Evolutionary conservation across 768 basidiomycete species (phyloP), one percentile per base, ranked within the genome.

Genomic region (Fomitopsis serialis): DNA sequence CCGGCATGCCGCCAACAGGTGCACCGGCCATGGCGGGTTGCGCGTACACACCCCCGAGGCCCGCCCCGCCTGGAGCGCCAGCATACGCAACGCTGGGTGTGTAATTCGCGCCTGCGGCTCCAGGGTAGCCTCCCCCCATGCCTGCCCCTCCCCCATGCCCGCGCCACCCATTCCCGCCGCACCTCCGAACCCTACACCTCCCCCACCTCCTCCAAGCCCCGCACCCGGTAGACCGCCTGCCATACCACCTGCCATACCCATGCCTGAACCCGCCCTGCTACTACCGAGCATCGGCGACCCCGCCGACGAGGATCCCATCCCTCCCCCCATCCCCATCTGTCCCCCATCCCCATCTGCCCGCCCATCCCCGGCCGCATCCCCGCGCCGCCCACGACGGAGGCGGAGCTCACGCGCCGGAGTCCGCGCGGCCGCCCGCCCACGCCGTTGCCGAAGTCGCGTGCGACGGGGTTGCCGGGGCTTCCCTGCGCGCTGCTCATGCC

Each of bases 341-440:
- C 29, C 11, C 44, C 44, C 19, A n/a, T 45, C 3, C 44, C 44
- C 44, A 34, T 48, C 46, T 15, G 15, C n/a, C 46, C 46, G 12
- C 46, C 46, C 12, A 11, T 29, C 13, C 27, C 46, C n/a, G 25
- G 7, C 5, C 46, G 25, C 25, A 47, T 34, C 8, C 25, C 46
- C 5, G 25, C 46, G 5, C 15, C 37, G 37, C 37, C 37, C 6
- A 40, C 25, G 35, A 49, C 35, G 19, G 48, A 36, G 48, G 35
- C 48, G 5, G 48, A 49, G 13, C 29, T 36, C 48, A 40, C 48
- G 35, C 48, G 48, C 7, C 48, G 48, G n/a, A 49, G 34, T 21
- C n/a, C 17, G 17, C 46, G 46, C 48, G 48, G 48, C 12, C 46
- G 48, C 17, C 22, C 12, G 21, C 32, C 48, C 9, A 21, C n/a